Evolutionary conservation across 2,329 filamentous ascomycete genomes (phyloP).

Genomic region (Phyllosticta citriasiana): DNA sequence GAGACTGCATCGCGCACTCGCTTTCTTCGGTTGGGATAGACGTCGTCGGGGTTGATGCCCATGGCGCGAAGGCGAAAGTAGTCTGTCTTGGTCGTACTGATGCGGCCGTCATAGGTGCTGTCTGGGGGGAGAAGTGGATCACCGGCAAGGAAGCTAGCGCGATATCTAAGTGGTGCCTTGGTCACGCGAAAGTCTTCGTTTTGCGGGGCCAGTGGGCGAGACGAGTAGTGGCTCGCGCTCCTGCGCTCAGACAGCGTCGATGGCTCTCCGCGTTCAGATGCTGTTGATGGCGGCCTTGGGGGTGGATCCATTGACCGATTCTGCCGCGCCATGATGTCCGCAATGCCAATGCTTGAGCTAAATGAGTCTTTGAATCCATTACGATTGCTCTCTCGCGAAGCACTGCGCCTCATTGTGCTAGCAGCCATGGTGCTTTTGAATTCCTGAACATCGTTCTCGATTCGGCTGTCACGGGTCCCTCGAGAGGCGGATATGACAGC

Average conservation of each 20-base stretch:
- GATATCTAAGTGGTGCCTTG: neutral
- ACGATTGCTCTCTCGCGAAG: neutral
- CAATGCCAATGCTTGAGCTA: conserved; percentile 3
- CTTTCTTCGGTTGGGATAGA: conserved; percentile 18
- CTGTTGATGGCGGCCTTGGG: neutral
- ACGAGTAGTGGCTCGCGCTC: neutral
- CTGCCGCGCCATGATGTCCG: conserved; percentile 1
- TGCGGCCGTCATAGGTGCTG: conserved; percentile 16
- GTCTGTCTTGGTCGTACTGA: conserved; percentile 38
- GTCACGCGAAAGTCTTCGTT: neutral
- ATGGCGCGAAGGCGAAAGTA: conserved; percentile 43
- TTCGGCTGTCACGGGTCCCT: neutral
- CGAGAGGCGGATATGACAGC: neutral
- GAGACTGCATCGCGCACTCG: conserved; percentile 13
- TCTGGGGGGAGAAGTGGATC: conserved; percentile 8
- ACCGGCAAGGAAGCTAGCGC: conserved; percentile 3
- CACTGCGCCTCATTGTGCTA: neutral
- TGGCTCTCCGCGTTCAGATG: neutral
- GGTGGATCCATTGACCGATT: neutral
- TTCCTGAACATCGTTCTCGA: conserved; percentile 1
- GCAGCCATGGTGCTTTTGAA: conserved; percentile 2
- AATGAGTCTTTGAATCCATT: conserved; percentile 5
- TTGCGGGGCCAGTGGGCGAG: neutral
- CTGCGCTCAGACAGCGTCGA: neutral
- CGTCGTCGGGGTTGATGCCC: conserved; percentile 32